Evolutionary conservation across 2,329 filamentous ascomycete species (phyloP).

Genomic region (Fusarium chaquense): DNA sequence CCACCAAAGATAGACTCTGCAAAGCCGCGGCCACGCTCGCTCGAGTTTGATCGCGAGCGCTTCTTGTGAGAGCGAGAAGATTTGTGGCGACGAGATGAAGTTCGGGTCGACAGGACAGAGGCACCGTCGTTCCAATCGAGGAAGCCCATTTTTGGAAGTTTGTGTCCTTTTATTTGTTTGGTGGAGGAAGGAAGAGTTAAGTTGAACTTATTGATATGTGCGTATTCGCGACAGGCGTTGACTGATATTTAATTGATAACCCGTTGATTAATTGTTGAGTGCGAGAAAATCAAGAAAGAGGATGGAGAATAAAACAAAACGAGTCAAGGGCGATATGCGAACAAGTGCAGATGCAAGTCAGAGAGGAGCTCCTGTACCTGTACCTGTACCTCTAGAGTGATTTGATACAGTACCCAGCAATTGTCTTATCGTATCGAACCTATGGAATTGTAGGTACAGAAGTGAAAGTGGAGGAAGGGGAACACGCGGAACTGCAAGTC

Average conservation of each 20-base stretch:
- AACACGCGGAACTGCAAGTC: conserved; percentile 12
- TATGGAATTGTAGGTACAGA: conserved; percentile 4
- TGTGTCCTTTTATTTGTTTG: neutral
- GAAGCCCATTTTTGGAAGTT: conserved; percentile 49
- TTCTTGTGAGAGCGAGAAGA: conserved; percentile 52
- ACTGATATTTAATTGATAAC: conserved; percentile 10
- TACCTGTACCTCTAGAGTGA: neutral
- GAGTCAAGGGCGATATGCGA: conserved; percentile 26
- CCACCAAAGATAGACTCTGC: conserved; percentile 52
- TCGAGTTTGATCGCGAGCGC: conserved; percentile 54
- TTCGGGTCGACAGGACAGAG: conserved; percentile 49
- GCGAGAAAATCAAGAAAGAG: conserved; percentile 1
- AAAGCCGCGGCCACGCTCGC: conserved; percentile 50
- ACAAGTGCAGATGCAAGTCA: conserved; percentile 42
- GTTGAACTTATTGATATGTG: conserved; percentile 16
- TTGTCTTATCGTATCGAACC: neutral
- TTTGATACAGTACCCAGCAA: neutral
- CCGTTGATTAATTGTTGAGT: neutral
- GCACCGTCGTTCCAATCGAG: conserved; percentile 52
- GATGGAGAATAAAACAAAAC: conserved; percentile 13
- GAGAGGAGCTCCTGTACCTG: conserved; percentile 16
- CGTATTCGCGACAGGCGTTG: conserved; percentile 10
- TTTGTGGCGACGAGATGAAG: conserved; percentile 46
- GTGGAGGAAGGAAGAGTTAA: neutral
- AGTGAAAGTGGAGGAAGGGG: conserved; percentile 5